phyloP scores from a whole-genome alignment of 2,329 filamentous ascomycete genomes.

The Fusarium caatingaense region DNA sequence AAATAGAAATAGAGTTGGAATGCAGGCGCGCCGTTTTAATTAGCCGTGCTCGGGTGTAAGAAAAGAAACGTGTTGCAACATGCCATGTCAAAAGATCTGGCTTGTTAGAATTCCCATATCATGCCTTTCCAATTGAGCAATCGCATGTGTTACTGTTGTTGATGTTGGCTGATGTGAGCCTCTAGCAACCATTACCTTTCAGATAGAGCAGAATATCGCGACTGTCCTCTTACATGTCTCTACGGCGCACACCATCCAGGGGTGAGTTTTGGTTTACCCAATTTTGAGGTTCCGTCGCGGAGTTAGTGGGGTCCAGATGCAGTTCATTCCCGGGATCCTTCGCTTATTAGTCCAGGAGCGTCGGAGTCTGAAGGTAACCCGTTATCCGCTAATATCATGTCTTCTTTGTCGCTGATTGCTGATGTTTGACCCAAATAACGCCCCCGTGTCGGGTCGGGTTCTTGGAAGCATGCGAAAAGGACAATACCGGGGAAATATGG shows the following conservation, averaged over 20 bases:
- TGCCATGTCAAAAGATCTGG: not conserved
- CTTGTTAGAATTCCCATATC: not conserved
- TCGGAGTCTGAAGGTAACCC: constrained; percentile 29
- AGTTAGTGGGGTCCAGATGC: constrained; percentile 27
- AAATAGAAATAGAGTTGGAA: constrained; percentile 5
- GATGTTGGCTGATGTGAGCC: constrained; percentile 41
- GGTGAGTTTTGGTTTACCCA: constrained; percentile 10
- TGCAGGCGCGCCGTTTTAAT: constrained; percentile 7
- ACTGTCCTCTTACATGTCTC: not conserved
- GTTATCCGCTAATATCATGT: constrained; percentile 33
- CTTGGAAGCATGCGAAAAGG: constrained; percentile 35
- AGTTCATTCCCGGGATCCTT: constrained; percentile 29
- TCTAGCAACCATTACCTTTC: not conserved
- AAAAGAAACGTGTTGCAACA: not conserved
- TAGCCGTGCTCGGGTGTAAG: not conserved
- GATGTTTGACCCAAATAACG: constrained; percentile 7
- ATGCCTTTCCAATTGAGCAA: not conserved
- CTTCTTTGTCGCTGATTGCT: not conserved
- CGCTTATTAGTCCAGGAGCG: constrained; percentile 27
- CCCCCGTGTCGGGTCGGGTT: constrained; percentile 39
- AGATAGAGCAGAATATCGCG: not conserved
- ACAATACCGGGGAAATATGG: not conserved
- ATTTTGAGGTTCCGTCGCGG: constrained; percentile 12
- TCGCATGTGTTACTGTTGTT: not conserved
- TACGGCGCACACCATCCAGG: constrained; percentile 7